These are phyloP conservation scores for Ophiocordyceps australis DNA, from an alignment of 2,329 filamentous ascomycete species.

Conservation along the genomic window DNA sequence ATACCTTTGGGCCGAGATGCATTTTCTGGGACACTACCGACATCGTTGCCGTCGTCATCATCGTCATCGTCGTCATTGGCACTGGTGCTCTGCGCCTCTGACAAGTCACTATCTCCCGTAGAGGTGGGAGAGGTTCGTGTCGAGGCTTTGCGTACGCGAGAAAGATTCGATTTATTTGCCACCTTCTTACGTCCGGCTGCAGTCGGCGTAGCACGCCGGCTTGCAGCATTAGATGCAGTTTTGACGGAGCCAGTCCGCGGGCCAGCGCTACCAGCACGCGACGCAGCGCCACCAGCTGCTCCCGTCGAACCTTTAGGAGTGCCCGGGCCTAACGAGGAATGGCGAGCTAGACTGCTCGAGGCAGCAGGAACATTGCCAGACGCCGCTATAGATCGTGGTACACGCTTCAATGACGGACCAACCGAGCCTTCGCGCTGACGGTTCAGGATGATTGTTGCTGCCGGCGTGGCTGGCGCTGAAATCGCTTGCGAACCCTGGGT, in stretches of 20 bases:
- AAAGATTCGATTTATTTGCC: constrained; percentile 39
- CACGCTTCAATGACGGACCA: constrained; percentile 37
- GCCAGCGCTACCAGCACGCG: constrained; percentile 39
- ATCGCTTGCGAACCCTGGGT: too few species aligned
- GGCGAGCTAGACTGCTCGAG: constrained; percentile 41
- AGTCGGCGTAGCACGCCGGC: constrained; percentile 30
- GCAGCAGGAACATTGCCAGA: constrained; percentile 27
- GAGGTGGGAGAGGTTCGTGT: constrained; percentile 44
- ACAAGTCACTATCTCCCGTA: constrained; percentile 45
- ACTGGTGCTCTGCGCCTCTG: constrained; percentile 39
- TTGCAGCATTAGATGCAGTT: constrained; percentile 15
- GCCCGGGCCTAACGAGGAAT: constrained; percentile 43
- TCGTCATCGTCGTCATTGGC: constrained; percentile 34
- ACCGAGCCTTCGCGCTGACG: constrained; percentile 40
- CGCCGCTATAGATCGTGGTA: constrained; percentile 26
- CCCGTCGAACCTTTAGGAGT: constrained; percentile 30
- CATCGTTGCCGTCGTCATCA: constrained; percentile 10
- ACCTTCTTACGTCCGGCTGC: constrained; percentile 27
- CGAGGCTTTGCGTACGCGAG: constrained; percentile 39
- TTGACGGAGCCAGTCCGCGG: constrained; percentile 33
- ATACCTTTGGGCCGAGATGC: constrained; percentile 15
- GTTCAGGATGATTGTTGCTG: constrained; percentile 40
- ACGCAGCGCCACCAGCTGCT: constrained; percentile 12
- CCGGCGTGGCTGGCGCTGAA: constrained; percentile 41
- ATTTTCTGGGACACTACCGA: too few species aligned